phyloP scores from a whole-genome alignment of 2,329 filamentous ascomycete species.

The Cryoendolithus antarcticus region DNA sequence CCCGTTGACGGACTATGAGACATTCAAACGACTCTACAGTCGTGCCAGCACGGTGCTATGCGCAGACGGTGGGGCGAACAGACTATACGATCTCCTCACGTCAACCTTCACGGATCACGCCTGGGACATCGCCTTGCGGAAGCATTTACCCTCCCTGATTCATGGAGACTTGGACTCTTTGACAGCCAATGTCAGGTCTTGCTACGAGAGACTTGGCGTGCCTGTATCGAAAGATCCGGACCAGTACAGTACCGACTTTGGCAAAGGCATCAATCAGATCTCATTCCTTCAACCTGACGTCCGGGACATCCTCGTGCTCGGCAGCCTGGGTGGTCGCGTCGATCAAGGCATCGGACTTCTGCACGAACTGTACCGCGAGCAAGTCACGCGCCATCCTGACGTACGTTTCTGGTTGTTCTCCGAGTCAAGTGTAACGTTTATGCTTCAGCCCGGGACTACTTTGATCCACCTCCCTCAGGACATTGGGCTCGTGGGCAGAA shows the following conservation, averaged over 20 bases:
- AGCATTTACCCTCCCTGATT: slow-evolving; percentile 44
- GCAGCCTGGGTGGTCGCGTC: slow-evolving; percentile 77
- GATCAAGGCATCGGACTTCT: slow-evolving; percentile 86
- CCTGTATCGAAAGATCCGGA: slow-evolving; percentile 59
- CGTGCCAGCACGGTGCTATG: slow-evolving; percentile 57
- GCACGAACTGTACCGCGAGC: slow-evolving; percentile 60
- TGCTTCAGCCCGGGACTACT: slow-evolving; percentile 60
- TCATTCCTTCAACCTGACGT: slow-evolving; percentile 25
- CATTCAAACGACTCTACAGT: slow-evolving; percentile 34
- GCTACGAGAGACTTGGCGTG: slow-evolving; percentile 52
- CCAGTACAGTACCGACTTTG: slow-evolving; percentile 84
- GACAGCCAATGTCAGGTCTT: slow-evolving; percentile 45
- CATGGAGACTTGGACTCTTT: slow-evolving; percentile 90
- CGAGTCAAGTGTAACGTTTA: slow-evolving; percentile 66
- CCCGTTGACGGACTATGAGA: slow-evolving; percentile 42
- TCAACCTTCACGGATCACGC: slow-evolving; percentile 9
- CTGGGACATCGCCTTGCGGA: slow-evolving; percentile 13
- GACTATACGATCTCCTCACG: slow-evolving; percentile 44
- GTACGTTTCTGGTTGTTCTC: slow-evolving; percentile 62
- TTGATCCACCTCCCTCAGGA: slow-evolving; percentile 49
- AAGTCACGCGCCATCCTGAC: slow-evolving; percentile 27
- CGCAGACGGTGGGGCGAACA: slow-evolving; percentile 85
- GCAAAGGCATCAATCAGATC: slow-evolving; percentile 58
- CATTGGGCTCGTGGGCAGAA: slow-evolving; percentile 50
- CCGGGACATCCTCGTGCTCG: slow-evolving; percentile 56